A percentile compares a stretch with the other conserved stretches of the same genome.
Conservation (phyloP, 192 early-diverging fungal species). For the Jimgerdemannia lactiflua region DNA sequence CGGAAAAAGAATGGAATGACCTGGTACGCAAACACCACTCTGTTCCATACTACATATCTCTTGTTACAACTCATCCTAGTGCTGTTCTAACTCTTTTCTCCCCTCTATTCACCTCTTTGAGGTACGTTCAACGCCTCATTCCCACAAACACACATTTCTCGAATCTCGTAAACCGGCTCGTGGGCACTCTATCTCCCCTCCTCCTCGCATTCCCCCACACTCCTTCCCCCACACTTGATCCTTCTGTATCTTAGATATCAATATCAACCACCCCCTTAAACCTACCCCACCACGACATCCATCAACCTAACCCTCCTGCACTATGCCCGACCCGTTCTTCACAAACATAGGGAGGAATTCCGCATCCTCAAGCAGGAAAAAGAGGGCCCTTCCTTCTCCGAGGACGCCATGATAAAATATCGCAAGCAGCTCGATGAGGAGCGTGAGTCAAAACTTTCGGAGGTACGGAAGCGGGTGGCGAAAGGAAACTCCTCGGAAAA, state of each 20-base stretch:
- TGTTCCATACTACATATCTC: not conserved
- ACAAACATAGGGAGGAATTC: slow-evolving; percentile 18
- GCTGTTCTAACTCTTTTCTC: not conserved
- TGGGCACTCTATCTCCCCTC: not conserved
- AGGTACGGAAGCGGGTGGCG: slow-evolving; percentile 1
- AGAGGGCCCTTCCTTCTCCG: slow-evolving; percentile 19
- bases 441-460: slow-evolving; percentile 11
- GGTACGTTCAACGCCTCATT: not conserved
- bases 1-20: slow-evolving; percentile 22
- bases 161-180: not conserved
- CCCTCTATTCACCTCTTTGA: not conserved
- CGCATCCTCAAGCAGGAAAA: slow-evolving; percentile 19
- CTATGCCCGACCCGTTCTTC: not conserved
- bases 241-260: not conserved
- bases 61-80: not conserved
- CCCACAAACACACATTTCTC: not conserved
- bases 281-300: not conserved
- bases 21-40: slow-evolving; percentile 9
- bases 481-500: not conserved
- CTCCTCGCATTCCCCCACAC: not conserved
- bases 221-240: no score
- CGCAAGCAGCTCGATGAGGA: slow-evolving; percentile 20
- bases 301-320: not conserved
- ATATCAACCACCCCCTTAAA: not conserved
- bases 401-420: slow-evolving; percentile 19